phyloP scores from a whole-genome alignment of 2,329 filamentous ascomycete species.

The Microcera coccophila region DNA sequence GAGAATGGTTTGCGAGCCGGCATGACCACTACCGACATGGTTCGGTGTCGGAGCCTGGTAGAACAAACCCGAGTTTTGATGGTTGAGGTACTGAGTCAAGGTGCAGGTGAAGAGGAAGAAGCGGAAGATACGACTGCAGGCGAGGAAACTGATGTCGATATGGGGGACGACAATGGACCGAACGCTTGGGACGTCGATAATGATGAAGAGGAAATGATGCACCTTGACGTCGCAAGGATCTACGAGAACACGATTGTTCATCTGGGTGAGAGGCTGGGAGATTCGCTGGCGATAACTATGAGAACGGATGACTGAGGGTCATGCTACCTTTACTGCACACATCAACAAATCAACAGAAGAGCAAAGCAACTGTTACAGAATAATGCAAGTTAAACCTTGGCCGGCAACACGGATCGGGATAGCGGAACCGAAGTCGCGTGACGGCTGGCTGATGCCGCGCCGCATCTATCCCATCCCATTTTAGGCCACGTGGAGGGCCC shows the following conservation, averaged over 20 bases:
- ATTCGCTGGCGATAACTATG: conserved; percentile 19
- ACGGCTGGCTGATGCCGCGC: no score
- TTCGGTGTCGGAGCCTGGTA: conserved; percentile 76
- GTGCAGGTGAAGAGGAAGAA: conserved; percentile 42
- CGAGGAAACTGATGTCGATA: conserved; percentile 33
- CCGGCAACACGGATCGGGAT: no score
- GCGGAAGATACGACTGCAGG: conserved; percentile 37
- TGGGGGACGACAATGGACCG: conserved; percentile 24
- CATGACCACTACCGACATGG: conserved; percentile 78
- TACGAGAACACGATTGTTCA: conserved; percentile 78
- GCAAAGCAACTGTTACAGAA: no score
- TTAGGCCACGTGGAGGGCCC: no score
- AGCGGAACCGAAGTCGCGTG: no score
- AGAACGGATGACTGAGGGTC: conserved; percentile 18
- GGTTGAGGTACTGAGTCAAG: conserved; percentile 60
- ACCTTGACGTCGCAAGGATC: conserved; percentile 69
- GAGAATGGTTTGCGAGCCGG: conserved; percentile 58
- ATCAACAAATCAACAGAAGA: no score
- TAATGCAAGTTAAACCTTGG: no score
- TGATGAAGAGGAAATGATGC: conserved; percentile 47
- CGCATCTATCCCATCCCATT: no score
- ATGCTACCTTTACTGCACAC: no score
- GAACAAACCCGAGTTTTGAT: conserved; percentile 70
- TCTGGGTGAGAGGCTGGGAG: conserved; percentile 64
- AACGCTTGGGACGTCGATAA: conserved; percentile 36